phyloP scores from a whole-genome alignment of 2,329 filamentous ascomycete genomes.

The Seiridium cupressi region DNA sequence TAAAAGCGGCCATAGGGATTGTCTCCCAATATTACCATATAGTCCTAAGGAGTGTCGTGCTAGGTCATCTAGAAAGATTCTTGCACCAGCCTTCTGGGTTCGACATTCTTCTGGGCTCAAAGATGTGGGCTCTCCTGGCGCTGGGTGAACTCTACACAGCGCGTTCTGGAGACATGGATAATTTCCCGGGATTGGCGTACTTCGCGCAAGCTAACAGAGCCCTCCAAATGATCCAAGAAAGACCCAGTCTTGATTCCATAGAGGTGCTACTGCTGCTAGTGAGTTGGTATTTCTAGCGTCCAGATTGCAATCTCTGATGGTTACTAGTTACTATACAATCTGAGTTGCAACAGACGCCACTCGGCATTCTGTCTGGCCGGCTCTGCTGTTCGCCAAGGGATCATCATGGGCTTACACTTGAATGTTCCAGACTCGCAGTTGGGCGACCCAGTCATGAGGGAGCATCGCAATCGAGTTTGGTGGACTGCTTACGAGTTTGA shows the following conservation, averaged over 20 bases:
- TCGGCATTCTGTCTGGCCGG: slow-evolving; percentile 41
- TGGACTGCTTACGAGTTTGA: slow-evolving; percentile 44
- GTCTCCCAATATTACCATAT: slow-evolving; percentile 40
- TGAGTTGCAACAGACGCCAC: slow-evolving; percentile 41
- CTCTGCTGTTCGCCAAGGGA: slow-evolving; percentile 38
- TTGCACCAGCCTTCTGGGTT: not conserved
- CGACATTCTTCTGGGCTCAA: slow-evolving; percentile 15
- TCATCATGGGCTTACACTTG: slow-evolving; percentile 43
- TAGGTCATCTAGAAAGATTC: slow-evolving; percentile 10
- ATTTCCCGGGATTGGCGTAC: slow-evolving; percentile 41
- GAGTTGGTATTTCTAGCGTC: slow-evolving; percentile 13
- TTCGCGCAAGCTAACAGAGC: slow-evolving; percentile 38
- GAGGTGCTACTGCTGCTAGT: slow-evolving; percentile 43
- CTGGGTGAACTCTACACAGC: slow-evolving; percentile 45
- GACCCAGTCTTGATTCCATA: slow-evolving; percentile 40
- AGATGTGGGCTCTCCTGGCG: slow-evolving; percentile 42
- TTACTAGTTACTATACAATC: slow-evolving; percentile 41
- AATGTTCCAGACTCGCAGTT: slow-evolving; percentile 37
- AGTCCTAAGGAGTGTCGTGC: slow-evolving; percentile 34
- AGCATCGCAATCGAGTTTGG: slow-evolving; percentile 38
- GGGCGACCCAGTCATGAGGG: slow-evolving; percentile 31
- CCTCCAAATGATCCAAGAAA: slow-evolving; percentile 36
- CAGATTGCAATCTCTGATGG: not conserved
- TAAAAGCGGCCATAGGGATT: slow-evolving; percentile 39
- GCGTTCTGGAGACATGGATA: slow-evolving; percentile 25